phyloP scores from a whole-genome alignment of 2,329 filamentous ascomycete genomes.

The Phialophora macrospora region DNA sequence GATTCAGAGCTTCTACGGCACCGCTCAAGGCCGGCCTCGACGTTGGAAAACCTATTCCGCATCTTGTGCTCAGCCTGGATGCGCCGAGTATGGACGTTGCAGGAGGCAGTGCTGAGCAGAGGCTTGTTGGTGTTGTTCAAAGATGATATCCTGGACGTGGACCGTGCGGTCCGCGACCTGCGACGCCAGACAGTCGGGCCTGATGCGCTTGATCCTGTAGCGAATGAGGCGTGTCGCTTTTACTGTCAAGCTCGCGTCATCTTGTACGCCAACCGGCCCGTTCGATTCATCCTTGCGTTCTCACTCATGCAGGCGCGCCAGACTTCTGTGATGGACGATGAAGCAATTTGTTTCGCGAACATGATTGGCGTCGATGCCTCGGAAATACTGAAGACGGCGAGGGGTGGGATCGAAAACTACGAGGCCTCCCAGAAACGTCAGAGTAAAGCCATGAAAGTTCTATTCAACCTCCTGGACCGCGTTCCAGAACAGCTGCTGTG shows the following conservation, averaged over 20 bases:
- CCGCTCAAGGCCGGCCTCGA: not conserved
- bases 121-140: not conserved
- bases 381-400: not conserved
- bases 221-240: not conserved
- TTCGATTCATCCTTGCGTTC: not conserved
- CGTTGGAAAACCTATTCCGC: not conserved
- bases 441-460: not conserved
- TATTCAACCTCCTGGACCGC: not conserved
- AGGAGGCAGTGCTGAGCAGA: not conserved
- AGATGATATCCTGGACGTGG: not conserved
- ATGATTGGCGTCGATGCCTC: not conserved
- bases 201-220: not conserved
- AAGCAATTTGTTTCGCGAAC: not conserved
- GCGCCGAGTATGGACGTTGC: constrained; percentile 1
- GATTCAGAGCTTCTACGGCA: not conserved
- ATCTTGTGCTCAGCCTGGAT: not conserved
- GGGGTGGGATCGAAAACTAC: not conserved
- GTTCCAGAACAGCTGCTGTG: not conserved
- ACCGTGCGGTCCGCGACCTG: not conserved
- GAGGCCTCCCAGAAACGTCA: not conserved
- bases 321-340: constrained; percentile 1
- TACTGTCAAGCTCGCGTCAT: not conserved
- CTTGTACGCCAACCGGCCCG: not conserved
- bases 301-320: not conserved
- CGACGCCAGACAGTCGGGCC: not conserved